Percentiles rank a stretch among this genome's conserved stretches.
Conservation (phyloP, 306 rosid genomes). For the Prunus dulcis region DNA sequence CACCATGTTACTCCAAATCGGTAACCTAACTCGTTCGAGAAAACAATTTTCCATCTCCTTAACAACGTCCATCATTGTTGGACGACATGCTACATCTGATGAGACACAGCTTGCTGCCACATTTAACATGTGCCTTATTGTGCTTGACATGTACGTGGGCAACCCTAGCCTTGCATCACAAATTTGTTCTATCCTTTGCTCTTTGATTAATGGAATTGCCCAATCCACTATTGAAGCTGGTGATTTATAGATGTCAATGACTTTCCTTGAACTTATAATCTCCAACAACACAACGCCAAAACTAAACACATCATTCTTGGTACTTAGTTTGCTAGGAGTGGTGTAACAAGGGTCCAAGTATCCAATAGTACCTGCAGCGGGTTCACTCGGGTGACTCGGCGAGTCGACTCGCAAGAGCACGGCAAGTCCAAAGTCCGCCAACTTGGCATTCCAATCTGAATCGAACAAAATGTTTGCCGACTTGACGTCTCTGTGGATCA, state of each 20-base stretch:
- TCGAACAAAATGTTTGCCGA: constrained; percentile 53
- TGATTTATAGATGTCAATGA: constrained; percentile 33
- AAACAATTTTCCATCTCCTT: constrained; percentile 28
- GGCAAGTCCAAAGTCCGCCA: constrained; percentile 70
- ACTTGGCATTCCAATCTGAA: constrained; percentile 36
- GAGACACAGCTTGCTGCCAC: constrained; percentile 45
- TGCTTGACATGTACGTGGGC: constrained; percentile 16
- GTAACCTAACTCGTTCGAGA: constrained; percentile 23
- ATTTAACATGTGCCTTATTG: constrained; percentile 5
- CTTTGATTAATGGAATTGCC: constrained; percentile 41
- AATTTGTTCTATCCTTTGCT: not conserved
- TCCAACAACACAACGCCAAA: constrained; percentile 60
- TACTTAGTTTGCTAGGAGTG: constrained; percentile 40
- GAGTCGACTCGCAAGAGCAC: constrained; percentile 7
- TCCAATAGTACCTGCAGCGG: constrained; percentile 56
- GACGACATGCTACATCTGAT: constrained; percentile 34
- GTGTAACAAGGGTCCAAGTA: constrained; percentile 59
- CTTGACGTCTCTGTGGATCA: constrained; percentile 63
- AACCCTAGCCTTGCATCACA: constrained; percentile 25
- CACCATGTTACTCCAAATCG: constrained; percentile 30
- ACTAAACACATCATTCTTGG: constrained; percentile 50
- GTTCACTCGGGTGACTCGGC: constrained; percentile 14
- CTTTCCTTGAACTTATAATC: constrained; percentile 43
- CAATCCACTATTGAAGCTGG: constrained; percentile 43
- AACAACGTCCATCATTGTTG: constrained; percentile 35